Evolutionary conservation across 2,329 filamentous ascomycete genomes (phyloP).

Genomic region (Geosmithia flava): DNA sequence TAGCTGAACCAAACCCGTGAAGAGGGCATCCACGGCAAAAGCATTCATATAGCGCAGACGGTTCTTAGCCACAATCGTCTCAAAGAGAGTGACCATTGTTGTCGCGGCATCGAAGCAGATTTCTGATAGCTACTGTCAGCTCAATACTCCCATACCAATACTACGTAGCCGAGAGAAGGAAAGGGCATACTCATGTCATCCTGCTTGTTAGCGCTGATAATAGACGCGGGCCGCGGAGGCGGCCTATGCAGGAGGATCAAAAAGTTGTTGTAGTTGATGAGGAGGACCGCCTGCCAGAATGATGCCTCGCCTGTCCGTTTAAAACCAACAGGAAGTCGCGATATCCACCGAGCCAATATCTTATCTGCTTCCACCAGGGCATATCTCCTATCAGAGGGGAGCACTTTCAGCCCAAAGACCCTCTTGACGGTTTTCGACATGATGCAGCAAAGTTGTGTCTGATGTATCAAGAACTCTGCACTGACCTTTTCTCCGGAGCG

Average conservation of each 20-base stretch:
- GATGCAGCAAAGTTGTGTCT: neutral
- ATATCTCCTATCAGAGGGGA: constrained; percentile 10
- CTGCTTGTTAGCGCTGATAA: constrained; percentile 1
- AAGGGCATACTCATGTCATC: constrained; percentile 4
- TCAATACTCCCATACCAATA: constrained; percentile 5
- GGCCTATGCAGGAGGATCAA: neutral
- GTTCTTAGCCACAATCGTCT: constrained; percentile 13
- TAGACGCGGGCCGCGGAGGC: neutral
- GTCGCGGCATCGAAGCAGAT: constrained; percentile 16
- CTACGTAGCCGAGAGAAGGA: no score
- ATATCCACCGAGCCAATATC: constrained; percentile 7
- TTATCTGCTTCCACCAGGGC: constrained; percentile 16
- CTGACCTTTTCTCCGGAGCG: constrained; percentile 18
- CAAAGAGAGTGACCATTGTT: constrained; percentile 5
- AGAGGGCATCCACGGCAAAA: constrained; percentile 11
- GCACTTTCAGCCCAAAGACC: neutral
- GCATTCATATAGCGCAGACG: constrained; percentile 13
- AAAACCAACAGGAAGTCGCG: constrained; percentile 9
- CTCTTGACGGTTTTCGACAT: neutral
- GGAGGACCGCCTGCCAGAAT: neutral
- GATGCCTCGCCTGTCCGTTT: neutral
- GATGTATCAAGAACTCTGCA: neutral
- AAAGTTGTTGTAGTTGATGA: neutral
- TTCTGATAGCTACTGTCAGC: constrained; percentile 3
- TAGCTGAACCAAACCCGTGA: constrained; percentile 16